Base-by-base conservation (phyloP, 768 basidiomycete species). In the Collybia sp. region DNA sequence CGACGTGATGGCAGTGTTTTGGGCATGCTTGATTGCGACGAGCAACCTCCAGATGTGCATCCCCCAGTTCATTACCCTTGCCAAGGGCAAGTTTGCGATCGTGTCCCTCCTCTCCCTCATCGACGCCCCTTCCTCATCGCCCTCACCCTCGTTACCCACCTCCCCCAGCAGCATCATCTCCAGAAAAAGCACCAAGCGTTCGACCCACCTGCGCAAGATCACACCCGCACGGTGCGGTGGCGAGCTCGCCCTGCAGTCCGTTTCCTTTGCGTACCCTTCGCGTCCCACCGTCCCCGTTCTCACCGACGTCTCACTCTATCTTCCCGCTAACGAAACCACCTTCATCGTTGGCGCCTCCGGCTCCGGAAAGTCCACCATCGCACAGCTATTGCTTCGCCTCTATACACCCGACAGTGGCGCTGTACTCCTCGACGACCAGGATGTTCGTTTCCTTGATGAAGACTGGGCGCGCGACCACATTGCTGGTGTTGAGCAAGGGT, bases 1-100 rank as follows among this genome's bases (percentile, higher is more conserved):
- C 1, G 78, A 85, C 31, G 88, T 97, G 51, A 94, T 93, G 85
- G 83, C 88, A n/a, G 91, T 94, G 43, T 99, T 98, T 63, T 98
- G 95, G 94, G 93, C 95, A 0, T 93, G 91, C 61, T 71, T 97
- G 16, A 88, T 97, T 50, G 93, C 91, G 0, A 85, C 88, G 1
- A 84, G 78, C 54, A 93, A 91, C 61, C 67, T 96, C 2, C 93
- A 96, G 61, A 82, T 87, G 75, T 83, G 82, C 56, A 80, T 97
- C 9, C 93, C 93, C 0, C 82, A 88, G 49, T 68, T 91, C 54
- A 83, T 93, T 51, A 95, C n/a, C n/a, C n/a, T n/a, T n/a, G n/a
- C n/a, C n/a, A n/a, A n/a, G n/a, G n/a, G n/a, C n/a, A n/a, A n/a
- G 61, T 79, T 79, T 45, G 82, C 88, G 3, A 84, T 92, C 75